A percentile compares a stretch with the other conserved stretches of the same genome.
Conservation (phyloP, 2,329 filamentous ascomycete genomes). For the Xylaria sp. region DNA sequence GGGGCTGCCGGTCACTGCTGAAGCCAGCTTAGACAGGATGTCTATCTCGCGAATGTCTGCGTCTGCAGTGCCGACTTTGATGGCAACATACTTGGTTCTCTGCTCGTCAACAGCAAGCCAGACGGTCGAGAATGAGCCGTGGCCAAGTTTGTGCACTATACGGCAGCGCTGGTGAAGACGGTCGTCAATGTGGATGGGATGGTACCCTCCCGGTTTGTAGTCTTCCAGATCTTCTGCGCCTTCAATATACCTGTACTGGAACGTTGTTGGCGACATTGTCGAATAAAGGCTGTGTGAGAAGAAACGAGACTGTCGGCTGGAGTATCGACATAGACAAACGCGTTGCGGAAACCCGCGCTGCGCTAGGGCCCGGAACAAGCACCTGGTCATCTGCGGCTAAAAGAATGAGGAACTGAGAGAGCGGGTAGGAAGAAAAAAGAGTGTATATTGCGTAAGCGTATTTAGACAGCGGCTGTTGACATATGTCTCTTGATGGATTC, state of each 20-base stretch:
- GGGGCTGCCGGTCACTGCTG: not conserved
- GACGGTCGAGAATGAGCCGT: not conserved
- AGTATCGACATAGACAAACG: not conserved
- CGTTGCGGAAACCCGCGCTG: not conserved
- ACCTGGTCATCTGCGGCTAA: not conserved
- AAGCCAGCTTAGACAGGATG: slow-evolving; percentile 6
- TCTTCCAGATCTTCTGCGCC: not conserved
- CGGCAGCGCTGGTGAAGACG: slow-evolving; percentile 9
- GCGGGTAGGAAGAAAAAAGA: not conserved
- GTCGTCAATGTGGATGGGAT: slow-evolving; percentile 7
- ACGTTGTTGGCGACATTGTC: not conserved
- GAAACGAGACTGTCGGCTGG: not conserved
- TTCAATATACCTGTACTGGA: slow-evolving; percentile 2
- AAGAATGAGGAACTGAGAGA: not conserved
- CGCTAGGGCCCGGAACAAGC: not conserved
- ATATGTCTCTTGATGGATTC: no score
- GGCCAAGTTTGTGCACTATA: slow-evolving; percentile 14
- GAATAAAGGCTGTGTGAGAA: not conserved
- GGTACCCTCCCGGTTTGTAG: slow-evolving; percentile 7
- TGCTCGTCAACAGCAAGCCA: slow-evolving; percentile 20
- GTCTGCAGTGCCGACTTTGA: slow-evolving; percentile 10
- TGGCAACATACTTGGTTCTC: not conserved
- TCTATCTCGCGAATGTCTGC: slow-evolving; percentile 3
- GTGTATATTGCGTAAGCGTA: not conserved
- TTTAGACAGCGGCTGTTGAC: no score